These are phyloP conservation scores for Amanita pallidorosea DNA, from an alignment of 768 basidiomycete genomes.

Conservation along the genomic window DNA sequence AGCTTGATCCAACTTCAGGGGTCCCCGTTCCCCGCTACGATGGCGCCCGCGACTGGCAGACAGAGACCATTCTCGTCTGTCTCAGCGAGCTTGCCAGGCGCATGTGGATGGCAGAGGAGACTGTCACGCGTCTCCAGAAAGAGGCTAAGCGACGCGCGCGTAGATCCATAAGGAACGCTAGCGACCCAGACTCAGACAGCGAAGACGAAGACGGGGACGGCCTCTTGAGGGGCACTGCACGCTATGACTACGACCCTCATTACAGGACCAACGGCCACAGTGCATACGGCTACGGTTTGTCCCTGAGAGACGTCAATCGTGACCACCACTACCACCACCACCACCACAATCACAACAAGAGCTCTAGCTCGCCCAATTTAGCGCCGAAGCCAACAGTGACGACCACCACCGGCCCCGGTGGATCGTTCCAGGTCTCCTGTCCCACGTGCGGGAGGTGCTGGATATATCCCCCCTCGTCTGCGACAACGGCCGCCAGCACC, in stretches of 20 bases:
- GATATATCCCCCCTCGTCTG: slow-evolving; percentile 19
- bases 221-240: not conserved
- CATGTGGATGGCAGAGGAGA: slow-evolving; percentile 46
- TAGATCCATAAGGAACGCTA: slow-evolving; percentile 8
- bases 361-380: not conserved
- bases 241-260: slow-evolving; percentile 1
- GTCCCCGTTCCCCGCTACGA: slow-evolving; percentile 42
- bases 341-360: not conserved
- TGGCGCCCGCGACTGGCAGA: slow-evolving; percentile 48
- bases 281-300: not conserved
- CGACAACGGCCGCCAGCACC: slow-evolving; percentile 1
- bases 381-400: not conserved
- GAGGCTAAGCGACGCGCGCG: slow-evolving; percentile 14
- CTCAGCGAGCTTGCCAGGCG: slow-evolving; percentile 39
- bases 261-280: not conserved
- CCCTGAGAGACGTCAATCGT: not conserved
- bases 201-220: not conserved
- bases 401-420: not conserved
- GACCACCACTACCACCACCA: not conserved
- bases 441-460: slow-evolving; percentile 36
- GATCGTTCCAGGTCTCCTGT: slow-evolving; percentile 15
- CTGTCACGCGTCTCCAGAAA: slow-evolving; percentile 27
- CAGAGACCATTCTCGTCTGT: slow-evolving; percentile 43
- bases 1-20: slow-evolving; percentile 36
- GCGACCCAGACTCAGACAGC: not conserved